These are phyloP conservation scores for Pestalotiopsis sp. DNA, from an alignment of 2,329 filamentous ascomycete genomes.

Conservation along the genomic window DNA sequence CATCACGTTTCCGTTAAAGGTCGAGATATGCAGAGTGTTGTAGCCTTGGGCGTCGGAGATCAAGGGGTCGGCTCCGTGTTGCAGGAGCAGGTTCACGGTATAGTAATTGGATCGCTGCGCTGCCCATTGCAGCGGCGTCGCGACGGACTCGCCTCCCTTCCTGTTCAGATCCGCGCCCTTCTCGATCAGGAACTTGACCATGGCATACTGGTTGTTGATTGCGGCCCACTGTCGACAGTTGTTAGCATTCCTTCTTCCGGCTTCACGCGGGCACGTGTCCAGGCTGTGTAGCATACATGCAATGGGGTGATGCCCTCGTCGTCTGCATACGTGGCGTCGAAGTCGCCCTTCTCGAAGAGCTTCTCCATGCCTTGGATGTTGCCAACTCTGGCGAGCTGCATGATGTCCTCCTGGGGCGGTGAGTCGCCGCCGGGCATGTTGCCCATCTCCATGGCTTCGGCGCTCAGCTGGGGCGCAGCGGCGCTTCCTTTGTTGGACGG, in stretches of 20 bases:
- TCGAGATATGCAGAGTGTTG: constrained; percentile 95
- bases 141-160: constrained; percentile 92
- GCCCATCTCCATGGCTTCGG: constrained; percentile 58
- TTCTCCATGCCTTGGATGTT: constrained; percentile 86
- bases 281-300: constrained; percentile 65
- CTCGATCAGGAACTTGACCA: constrained; percentile 92
- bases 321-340: constrained; percentile 81
- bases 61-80: constrained; percentile 89
- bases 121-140: constrained; percentile 95
- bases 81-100: constrained; percentile 87
- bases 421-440: constrained; percentile 44
- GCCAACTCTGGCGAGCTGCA: constrained; percentile 90
- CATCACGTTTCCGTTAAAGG: constrained; percentile 94
- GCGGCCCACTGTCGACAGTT: constrained; percentile 80
- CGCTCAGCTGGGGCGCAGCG: constrained; percentile 58
- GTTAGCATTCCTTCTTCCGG: constrained; percentile 1
- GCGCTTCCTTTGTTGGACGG: constrained; percentile 56
- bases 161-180: constrained; percentile 88
- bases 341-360: constrained; percentile 82
- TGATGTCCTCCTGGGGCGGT: constrained; percentile 74
- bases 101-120: constrained; percentile 97
- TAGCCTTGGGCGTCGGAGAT: constrained; percentile 94
- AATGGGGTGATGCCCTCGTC: constrained; percentile 93
- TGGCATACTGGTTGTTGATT: constrained; percentile 97
- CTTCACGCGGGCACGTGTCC: neutral